phyloP scores from a whole-genome alignment of 139 green algal genomes.

The Tetraselmis striata region DNA sequence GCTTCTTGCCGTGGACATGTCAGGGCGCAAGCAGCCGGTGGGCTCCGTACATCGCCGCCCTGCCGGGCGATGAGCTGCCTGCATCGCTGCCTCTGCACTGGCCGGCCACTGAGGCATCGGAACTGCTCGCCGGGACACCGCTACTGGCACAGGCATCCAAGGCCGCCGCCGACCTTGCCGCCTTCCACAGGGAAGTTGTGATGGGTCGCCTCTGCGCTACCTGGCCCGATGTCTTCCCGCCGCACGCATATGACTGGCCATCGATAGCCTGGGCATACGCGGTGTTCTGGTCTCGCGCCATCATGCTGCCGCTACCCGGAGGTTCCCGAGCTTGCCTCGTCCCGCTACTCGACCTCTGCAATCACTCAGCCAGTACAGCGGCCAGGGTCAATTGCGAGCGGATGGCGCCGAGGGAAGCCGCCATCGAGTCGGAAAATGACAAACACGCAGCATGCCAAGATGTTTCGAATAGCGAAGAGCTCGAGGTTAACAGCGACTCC shows the following conservation, averaged over 20 bases:
- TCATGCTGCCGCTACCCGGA: not conserved
- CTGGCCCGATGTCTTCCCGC: not conserved
- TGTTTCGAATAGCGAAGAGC: not conserved
- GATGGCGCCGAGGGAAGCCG: no score
- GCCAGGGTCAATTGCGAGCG: not conserved
- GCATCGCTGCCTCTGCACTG: no score
- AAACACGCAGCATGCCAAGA: no score
- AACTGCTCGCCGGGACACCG: not conserved
- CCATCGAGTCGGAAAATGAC: no score
- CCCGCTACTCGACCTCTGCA: slow-evolving; percentile 1
- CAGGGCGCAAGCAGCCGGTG: no score
- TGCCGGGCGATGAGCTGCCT: no score
- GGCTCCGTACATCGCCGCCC: no score
- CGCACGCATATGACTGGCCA: not conserved
- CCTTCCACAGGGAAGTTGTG: not conserved
- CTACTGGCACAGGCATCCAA: not conserved
- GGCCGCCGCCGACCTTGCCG: not conserved
- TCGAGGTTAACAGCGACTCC: not conserved
- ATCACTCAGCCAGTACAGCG: not conserved
- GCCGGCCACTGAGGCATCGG: no score
- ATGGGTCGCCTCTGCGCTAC: not conserved
- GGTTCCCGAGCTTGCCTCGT: not conserved
- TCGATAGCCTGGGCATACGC: not conserved
- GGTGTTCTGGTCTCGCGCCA: not conserved
- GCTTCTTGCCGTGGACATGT: no score